phyloP scores from a whole-genome alignment of 352 stramenopile species.

The Phytophthora ohioensis region DNA sequence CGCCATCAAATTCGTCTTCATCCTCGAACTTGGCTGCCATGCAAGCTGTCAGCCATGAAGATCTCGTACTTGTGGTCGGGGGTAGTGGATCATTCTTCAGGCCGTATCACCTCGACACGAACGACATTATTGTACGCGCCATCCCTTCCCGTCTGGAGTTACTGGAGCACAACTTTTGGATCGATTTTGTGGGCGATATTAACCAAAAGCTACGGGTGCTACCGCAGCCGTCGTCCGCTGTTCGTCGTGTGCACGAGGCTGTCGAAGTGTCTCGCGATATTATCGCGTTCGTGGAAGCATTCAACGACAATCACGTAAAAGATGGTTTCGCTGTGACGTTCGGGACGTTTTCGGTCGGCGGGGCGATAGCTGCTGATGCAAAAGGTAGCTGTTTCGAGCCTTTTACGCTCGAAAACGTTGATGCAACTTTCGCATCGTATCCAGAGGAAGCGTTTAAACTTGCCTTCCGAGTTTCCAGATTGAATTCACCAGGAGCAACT shows the following conservation, averaged over 20 bases:
- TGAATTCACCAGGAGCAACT: conserved; percentile 13
- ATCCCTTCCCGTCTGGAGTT: conserved; percentile 74
- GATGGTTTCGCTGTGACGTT: conserved; percentile 69
- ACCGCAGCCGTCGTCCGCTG: conserved; percentile 58
- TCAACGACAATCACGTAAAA: conserved; percentile 69
- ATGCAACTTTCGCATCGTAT: conserved; percentile 46
- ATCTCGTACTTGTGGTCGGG: conserved; percentile 67
- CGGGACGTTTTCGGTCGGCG: conserved; percentile 57
- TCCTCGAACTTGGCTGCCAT: conserved; percentile 41
- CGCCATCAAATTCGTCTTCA: conserved; percentile 37
- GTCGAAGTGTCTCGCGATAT: conserved; percentile 47
- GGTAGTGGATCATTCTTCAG: conserved; percentile 85
- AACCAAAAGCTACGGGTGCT: conserved; percentile 78
- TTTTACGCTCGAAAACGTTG: conserved; percentile 40
- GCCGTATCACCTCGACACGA: conserved; percentile 85
- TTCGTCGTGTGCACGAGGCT: conserved; percentile 47
- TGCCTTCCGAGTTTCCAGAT: conserved; percentile 61
- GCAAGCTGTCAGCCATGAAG: conserved; percentile 32
- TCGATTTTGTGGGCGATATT: conserved; percentile 80
- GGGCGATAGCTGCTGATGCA: conserved; percentile 39
- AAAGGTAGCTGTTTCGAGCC: conserved; percentile 57
- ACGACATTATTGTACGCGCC: conserved; percentile 81
- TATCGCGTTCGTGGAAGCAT: conserved; percentile 53
- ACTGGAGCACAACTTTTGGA: conserved; percentile 85
- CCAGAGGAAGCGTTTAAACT: conserved; percentile 69